Conservation (phyloP, 495 filamentous ascomycete species). For the Glarea lozoyensis region DNA sequence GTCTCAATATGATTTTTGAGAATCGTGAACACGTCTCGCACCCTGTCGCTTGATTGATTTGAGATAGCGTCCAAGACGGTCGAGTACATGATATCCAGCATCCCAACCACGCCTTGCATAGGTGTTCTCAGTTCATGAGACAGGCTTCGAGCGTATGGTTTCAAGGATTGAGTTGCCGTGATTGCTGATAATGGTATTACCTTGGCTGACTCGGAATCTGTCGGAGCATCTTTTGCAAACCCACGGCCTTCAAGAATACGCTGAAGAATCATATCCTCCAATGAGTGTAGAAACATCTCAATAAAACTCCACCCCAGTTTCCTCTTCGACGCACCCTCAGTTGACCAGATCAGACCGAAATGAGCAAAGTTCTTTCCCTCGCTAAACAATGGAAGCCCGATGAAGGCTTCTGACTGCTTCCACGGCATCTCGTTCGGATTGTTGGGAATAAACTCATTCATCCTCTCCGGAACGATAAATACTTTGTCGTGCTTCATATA, state of each 20-base stretch:
- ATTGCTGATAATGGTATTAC: slow-evolving; percentile 43
- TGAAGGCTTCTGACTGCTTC: slow-evolving; percentile 54
- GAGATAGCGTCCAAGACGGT: slow-evolving; percentile 64
- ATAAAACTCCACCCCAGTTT: slow-evolving; percentile 59
- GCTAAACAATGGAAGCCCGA: slow-evolving; percentile 64
- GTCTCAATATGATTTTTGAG: slow-evolving; percentile 69
- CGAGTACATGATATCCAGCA: slow-evolving; percentile 80
- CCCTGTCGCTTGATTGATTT: slow-evolving; percentile 37
- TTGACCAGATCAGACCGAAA: slow-evolving; percentile 69
- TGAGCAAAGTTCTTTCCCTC: slow-evolving; percentile 64
- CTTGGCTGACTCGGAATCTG: slow-evolving; percentile 22
- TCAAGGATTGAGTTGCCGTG: slow-evolving; percentile 54
- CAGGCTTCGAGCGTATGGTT: slow-evolving; percentile 69
- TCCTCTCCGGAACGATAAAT: slow-evolving; percentile 57
- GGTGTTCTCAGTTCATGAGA: slow-evolving; percentile 76
- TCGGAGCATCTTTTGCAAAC: slow-evolving; percentile 25
- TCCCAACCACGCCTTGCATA: slow-evolving; percentile 80
- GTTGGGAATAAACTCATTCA: slow-evolving; percentile 48
- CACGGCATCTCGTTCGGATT: slow-evolving; percentile 52
- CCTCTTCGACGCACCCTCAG: slow-evolving; percentile 47
- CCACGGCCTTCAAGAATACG: slow-evolving; percentile 44
- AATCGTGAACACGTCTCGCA: slow-evolving; percentile 48
- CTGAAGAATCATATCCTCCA: slow-evolving; percentile 62
- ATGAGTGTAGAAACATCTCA: slow-evolving; percentile 65
- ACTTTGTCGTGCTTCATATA: slow-evolving; percentile 71